Evolutionary conservation across 441 rosid species (phyloP).

Genomic region (Viola pubescens): DNA sequence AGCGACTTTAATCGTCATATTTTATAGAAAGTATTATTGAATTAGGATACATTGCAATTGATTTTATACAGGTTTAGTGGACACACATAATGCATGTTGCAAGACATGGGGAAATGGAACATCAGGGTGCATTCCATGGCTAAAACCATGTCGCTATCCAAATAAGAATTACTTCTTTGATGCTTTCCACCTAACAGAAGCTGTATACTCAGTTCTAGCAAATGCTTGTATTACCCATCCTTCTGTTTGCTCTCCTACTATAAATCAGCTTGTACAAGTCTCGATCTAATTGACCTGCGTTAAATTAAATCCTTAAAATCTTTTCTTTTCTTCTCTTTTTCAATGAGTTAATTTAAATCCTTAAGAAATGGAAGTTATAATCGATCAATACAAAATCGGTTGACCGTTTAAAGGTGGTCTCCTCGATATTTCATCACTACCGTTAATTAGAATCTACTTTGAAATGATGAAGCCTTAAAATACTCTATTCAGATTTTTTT

Average conservation of each 20-base stretch:
- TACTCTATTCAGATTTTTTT: no score
- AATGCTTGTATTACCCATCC: constrained; percentile 20
- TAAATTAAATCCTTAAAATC: not conserved
- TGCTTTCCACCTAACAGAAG: constrained; percentile 36
- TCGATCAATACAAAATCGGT: no score
- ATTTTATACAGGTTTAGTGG: constrained; percentile 20
- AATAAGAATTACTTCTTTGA: constrained; percentile 36
- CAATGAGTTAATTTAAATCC: no score
- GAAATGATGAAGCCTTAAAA: no score
- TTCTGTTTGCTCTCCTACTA: constrained; percentile 26
- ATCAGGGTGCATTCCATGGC: constrained; percentile 32
- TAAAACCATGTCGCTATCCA: constrained; percentile 21
- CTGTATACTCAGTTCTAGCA: constrained; percentile 24
- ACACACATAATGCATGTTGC: constrained; percentile 41
- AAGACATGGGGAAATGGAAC: constrained; percentile 40
- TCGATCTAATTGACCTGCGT: constrained; percentile 1
- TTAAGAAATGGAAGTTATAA: no score
- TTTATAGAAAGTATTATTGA: not conserved
- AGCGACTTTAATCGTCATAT: not conserved
- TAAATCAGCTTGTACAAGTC: constrained; percentile 18
- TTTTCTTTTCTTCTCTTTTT: no score
- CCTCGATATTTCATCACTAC: no score
- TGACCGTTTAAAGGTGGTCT: no score
- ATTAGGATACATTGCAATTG: not conserved
- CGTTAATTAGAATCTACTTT: no score